A percentile compares a stretch with the other conserved stretches of the same genome.
phyloP scores from a whole-genome alignment of 805 yeast genomes.

The Citeromyces matritensis region DNA sequence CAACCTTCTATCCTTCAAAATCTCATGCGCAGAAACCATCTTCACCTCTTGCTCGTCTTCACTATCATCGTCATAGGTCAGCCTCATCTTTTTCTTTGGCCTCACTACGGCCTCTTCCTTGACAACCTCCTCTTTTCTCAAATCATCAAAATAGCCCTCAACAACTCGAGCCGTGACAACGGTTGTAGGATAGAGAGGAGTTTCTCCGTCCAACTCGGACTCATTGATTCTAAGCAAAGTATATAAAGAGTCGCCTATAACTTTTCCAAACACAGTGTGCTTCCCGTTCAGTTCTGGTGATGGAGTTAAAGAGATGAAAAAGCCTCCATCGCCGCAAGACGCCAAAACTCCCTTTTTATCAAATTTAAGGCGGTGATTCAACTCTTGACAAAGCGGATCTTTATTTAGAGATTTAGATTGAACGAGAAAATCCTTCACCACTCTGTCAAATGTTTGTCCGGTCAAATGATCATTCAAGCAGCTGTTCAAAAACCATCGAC shows the following conservation, averaged over 20 bases:
- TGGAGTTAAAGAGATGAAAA: slow-evolving; percentile 31
- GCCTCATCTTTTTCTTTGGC: not conserved
- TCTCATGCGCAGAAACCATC: slow-evolving; percentile 28
- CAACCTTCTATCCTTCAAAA: slow-evolving; percentile 12
- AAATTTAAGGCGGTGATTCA: slow-evolving; percentile 34
- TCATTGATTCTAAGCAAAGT: slow-evolving; percentile 32
- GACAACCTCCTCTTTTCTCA: slow-evolving; percentile 12
- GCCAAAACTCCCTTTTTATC: slow-evolving; percentile 41
- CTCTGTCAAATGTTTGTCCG: slow-evolving; percentile 23
- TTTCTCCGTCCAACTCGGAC: slow-evolving; percentile 25
- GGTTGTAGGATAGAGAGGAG: slow-evolving; percentile 35
- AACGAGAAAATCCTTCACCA: slow-evolving; percentile 13
- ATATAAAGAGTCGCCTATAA: slow-evolving; percentile 41
- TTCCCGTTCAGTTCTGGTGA: slow-evolving; percentile 25
- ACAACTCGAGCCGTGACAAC: slow-evolving; percentile 25
- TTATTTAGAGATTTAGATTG: slow-evolving; percentile 3
- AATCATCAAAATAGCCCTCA: slow-evolving; percentile 32
- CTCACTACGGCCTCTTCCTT: slow-evolving; percentile 6
- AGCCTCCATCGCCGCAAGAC: slow-evolving; percentile 20
- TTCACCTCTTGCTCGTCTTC: slow-evolving; percentile 7
- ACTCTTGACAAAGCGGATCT: slow-evolving; percentile 21
- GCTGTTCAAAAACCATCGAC: slow-evolving; percentile 29
- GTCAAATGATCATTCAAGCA: slow-evolving; percentile 27
- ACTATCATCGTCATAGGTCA: slow-evolving; percentile 1
- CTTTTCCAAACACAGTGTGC: slow-evolving; percentile 38